Evolutionary conservation across 305 asterid species (phyloP), one percentile per base, ranked within the genome.

Genomic region (Caryopteris hybrid): DNA sequence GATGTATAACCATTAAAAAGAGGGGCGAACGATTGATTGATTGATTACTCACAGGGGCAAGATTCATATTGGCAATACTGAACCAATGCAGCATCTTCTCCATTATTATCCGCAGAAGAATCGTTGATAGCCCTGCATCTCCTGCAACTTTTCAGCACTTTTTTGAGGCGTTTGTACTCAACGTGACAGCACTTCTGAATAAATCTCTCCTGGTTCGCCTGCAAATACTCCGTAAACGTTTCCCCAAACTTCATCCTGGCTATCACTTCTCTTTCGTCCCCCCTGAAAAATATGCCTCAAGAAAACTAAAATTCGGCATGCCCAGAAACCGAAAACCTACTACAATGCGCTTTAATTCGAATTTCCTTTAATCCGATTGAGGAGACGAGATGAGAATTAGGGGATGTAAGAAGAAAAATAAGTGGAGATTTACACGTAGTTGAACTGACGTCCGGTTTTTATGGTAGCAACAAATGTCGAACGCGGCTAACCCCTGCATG

Each of bases 91-190:
- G 54, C 42, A 43, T 69, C 84, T 7, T 68, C 74, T 11, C 76
- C 80, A 78, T 79, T 61, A 2, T 66, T 17, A 54, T 60, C 54
- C 8, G 53, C n/a, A 10, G 76, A 58, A 38, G 86, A 71, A 65
- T 38, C 77, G 47, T 70, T 64, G 7, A 58, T 8, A 33, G 78
- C 73, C 71, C 80, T 82, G 57, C 92, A 86, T 46, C 78, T 57
- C 64, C 91, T 60, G 78, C 96, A 89, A 10, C 78, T 75, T 73
- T 89, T 89, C 38, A 89, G 82, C 71, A 89, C 96, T 36, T 89
- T 89, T 57, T 89, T 89, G 55, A 90, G 87, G 84, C 92, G 81
- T 66, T 90, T 88, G 81, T 90, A 90, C 74, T 86, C 97, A 1
- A 90, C 89, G 66, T 90, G 84, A 38, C 88, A 72, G 21, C 77